Evolutionary conservation across 352 stramenopile genomes (phyloP), one percentile per base, ranked within the genome.

Genomic region (Aphanomyces stellatus): DNA sequence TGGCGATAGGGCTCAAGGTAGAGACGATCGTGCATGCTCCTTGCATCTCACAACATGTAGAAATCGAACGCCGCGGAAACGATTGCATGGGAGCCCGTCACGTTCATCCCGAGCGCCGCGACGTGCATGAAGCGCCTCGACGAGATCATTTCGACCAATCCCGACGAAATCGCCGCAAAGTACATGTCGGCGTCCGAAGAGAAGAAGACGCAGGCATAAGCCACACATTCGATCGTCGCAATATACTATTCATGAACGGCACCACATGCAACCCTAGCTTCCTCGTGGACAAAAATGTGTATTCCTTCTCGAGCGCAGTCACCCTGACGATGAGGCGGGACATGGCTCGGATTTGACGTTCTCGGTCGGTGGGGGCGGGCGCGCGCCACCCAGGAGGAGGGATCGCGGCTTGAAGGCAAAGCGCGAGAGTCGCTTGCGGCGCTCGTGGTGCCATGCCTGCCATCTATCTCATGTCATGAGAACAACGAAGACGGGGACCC

Each of bases 41-140:
- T 25, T 8, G 43, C 13, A 60, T 6, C 25, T 17, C 27, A 22
- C 17, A 28, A 2, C 15, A 4, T 4, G 5, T 46, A 43, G 40
- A 25, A 56, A n/a, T 22, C 60, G 0, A 25, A 10, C 24, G 19
- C 49, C 11, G 11, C 27, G 11, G 27, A 55, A 8, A 33, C 37
- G 6, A 51, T 67, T 33, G 34, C 49, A 28, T 67, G 60, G 60
- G 60, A 67, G 41, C 60, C 60, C 11, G 60, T 67, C 30, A 67
- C 60, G 41, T 67, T 67, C 24, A 67, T 67, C 51, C 60, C 60
- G 0, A 57, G 34, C 30, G 28, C 41, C 11, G 6, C 41, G n/a
- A 51, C 43, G 19, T 48, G 28, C 4, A 41, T 67, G 33, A 43
- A 57, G n/a, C 10, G 33, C 19, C 60, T 67, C 19, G 60, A 67